Evolutionary conservation across 805 yeast genomes (phyloP).

Genomic region (Yamadazyma nakazawae): DNA sequence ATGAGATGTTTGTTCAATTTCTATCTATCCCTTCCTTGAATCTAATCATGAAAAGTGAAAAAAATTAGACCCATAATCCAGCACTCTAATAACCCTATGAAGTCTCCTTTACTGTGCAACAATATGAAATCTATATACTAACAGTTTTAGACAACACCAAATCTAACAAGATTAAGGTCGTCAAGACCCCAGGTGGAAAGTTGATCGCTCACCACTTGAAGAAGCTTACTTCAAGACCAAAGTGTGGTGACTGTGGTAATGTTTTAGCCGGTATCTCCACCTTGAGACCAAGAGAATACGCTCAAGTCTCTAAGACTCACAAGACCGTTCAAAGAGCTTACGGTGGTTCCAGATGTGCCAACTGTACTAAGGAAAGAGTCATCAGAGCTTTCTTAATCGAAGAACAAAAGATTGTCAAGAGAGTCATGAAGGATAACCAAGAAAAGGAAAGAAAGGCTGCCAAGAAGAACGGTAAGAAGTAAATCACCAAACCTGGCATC

Average conservation of each 20-base stretch:
- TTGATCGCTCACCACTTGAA: slow-evolving; percentile 96
- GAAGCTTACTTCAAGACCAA: slow-evolving; percentile 84
- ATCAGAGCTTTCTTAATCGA: slow-evolving; percentile 99
- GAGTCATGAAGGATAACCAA: slow-evolving; percentile 95
- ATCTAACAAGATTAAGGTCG: slow-evolving; percentile 99
- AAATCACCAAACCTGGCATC: slow-evolving; percentile 12
- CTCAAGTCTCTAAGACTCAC: slow-evolving; percentile 89
- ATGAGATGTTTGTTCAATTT: neutral
- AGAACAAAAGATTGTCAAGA: slow-evolving; percentile 99
- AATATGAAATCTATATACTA: slow-evolving; percentile 21
- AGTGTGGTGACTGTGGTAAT: slow-evolving; percentile 84
- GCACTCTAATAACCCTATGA: neutral
- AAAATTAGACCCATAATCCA: neutral
- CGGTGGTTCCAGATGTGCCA: slow-evolving; percentile 99
- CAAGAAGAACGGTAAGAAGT: slow-evolving; percentile 31
- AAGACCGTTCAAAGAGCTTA: slow-evolving; percentile 99
- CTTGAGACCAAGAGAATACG: slow-evolving; percentile 98
- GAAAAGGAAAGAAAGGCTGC: slow-evolving; percentile 69
- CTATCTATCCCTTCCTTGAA: neutral
- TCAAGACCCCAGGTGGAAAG: slow-evolving; percentile 99
- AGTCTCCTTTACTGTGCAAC: neutral
- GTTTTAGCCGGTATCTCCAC: slow-evolving; percentile 86
- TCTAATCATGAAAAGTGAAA: neutral
- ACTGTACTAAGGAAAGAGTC: slow-evolving; percentile 98
- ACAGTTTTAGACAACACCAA: slow-evolving; percentile 87